Evolutionary conservation across 2,329 filamentous ascomycete species (phyloP).

Genomic region (Gyromitra esculenta): DNA sequence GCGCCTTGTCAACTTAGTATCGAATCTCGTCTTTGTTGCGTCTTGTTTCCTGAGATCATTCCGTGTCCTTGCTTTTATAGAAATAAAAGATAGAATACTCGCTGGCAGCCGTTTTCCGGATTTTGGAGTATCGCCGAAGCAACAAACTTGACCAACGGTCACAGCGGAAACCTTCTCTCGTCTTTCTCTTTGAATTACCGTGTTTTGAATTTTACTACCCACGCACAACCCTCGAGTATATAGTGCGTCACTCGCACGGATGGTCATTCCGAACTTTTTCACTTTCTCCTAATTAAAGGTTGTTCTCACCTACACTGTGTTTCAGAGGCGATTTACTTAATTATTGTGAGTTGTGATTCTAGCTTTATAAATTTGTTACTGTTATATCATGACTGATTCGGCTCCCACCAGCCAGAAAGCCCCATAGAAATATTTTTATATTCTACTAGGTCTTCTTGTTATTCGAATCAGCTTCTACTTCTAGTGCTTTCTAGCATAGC

Average conservation of each 20-base stretch:
- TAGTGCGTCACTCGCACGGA: neutral
- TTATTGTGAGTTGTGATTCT: neutral
- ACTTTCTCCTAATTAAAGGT: neutral
- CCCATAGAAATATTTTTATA: neutral
- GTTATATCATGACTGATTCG: conserved; percentile 5
- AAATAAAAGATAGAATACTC: neutral
- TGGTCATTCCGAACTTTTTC: neutral
- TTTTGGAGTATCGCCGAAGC: conserved; percentile 2
- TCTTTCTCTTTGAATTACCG: conserved; percentile 8
- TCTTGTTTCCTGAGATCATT: conserved; percentile 29
- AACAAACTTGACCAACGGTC: neutral
- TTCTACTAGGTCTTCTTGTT: neutral
- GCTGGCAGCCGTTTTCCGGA: neutral
- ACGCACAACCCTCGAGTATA: conserved; percentile 3
- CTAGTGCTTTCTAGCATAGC: neutral
- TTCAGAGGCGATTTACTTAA: neutral
- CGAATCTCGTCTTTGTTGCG: conserved; percentile 29
- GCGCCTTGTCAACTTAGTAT: conserved; percentile 10
- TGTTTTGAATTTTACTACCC: conserved; percentile 8
- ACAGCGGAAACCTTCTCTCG: neutral
- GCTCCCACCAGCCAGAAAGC: neutral
- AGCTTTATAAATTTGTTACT: neutral
- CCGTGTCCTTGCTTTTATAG: conserved; percentile 1
- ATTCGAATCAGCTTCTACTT: neutral
- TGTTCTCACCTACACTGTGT: conserved; percentile 9